phyloP scores from a whole-genome alignment of 2,329 filamentous ascomycete species.

The Blastomyces gilchristii region DNA sequence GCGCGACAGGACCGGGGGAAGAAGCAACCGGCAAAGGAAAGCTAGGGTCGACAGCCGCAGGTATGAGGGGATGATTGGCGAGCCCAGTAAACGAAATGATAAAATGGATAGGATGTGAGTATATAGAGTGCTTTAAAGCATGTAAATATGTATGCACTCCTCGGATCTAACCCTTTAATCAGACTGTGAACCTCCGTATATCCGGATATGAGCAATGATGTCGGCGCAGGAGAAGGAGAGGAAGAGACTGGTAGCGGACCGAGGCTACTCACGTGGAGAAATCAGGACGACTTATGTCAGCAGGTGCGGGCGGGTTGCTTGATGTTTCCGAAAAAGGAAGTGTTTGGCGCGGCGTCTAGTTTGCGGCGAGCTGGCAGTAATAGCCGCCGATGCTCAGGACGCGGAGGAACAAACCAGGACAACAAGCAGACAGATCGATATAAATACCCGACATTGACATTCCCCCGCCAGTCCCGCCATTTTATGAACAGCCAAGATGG shows the following conservation, averaged over 20 bases:
- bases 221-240: not conserved
- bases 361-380: not conserved
- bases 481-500: conserved; percentile 13
- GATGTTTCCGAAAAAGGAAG: not conserved
- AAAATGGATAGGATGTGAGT: not conserved
- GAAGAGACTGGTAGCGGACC: not conserved
- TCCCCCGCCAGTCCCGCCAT: not conserved
- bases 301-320: not conserved
- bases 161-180: not conserved
- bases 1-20: not conserved
- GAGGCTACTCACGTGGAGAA: not conserved
- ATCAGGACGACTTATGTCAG: not conserved
- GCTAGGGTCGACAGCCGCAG: not conserved
- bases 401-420: not conserved
- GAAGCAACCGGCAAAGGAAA: not conserved
- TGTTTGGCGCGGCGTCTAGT: not conserved
- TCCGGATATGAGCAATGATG: not conserved
- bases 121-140: not conserved
- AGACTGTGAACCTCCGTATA: not conserved
- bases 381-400: not conserved
- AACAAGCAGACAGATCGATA: not conserved
- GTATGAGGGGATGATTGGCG: not conserved
- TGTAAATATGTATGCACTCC: not conserved
- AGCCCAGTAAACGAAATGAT: not conserved
- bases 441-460: not conserved